Base-by-base conservation (phyloP, 1,284 basidiomycete genomes). In the Agroathelia rolfsii region DNA sequence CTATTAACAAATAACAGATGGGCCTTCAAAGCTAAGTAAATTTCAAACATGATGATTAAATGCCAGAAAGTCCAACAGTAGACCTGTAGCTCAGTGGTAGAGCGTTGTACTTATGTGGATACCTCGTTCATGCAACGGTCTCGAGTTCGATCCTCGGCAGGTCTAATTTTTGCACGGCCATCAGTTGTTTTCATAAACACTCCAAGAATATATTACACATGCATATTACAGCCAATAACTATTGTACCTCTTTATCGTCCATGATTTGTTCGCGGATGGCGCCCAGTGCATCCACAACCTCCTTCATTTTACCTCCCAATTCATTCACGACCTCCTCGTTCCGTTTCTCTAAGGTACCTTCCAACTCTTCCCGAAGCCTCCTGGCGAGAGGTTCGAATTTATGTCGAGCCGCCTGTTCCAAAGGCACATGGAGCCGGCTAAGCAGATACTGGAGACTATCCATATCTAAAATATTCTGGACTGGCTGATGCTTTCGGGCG, bases 61-160 rank as follows among this genome's bases (percentile, higher is more conserved):
- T n/a, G n/a, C n/a, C n/a, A n/a, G n/a, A n/a, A n/a, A n/a, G n/a
- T n/a, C n/a, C n/a, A n/a, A n/a, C n/a, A n/a, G n/a, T n/a, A n/a
- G 28, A 28, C 61, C 61, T 58, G 56, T 66, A 64, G 62, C 63
- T 64, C 62, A 66, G 61, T 50, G 62, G 63, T 66, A 66, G 63
- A 64, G 63, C 62, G 62, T 64, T 64, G 63, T 66, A 66, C 63
- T 66, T 66, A 66, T 66, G 63, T 51, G 63, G 63, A 47, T 64
- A 63, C 41, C 47, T 31, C 41, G 22, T 53, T 45, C 48, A 66
- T 64, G 63, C 62, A 63, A 64, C 58, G 62, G 63, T 64, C 62
- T 55, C 58, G 59, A 64, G 63, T 66, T 66, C 63, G 57, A 66
- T 46, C 55, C 63, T 63, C 59, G 59, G 55, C 55, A 58, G 59